Evolutionary conservation across 805 yeast genomes (phyloP).

Genomic region (Candida schatavii): DNA sequence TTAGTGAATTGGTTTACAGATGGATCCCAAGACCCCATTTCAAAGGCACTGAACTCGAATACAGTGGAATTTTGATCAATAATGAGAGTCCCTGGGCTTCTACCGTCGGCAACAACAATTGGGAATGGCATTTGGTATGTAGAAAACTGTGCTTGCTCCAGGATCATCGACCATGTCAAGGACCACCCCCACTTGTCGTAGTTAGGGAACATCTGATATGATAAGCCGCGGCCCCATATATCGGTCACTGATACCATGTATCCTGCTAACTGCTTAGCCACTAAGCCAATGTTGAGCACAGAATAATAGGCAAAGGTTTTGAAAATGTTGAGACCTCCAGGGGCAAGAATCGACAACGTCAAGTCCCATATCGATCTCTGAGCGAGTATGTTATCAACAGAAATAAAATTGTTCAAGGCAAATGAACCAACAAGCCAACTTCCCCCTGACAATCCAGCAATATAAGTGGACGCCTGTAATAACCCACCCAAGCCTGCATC

Average conservation of each 20-base stretch:
- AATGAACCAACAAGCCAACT: constrained; percentile 37
- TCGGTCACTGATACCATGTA: constrained; percentile 35
- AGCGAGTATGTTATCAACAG: constrained; percentile 28
- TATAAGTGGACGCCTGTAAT: constrained; percentile 36
- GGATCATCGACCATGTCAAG: constrained; percentile 30
- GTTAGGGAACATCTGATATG: constrained; percentile 27
- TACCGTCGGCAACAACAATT: constrained; percentile 48
- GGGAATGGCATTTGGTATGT: constrained; percentile 39
- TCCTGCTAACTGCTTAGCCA: constrained; percentile 30
- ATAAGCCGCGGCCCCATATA: constrained; percentile 38
- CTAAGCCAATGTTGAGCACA: constrained; percentile 20
- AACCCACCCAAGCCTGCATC: constrained; percentile 37
- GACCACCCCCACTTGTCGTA: constrained; percentile 22
- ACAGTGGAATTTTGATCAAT: constrained; percentile 66
- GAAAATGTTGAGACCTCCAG: constrained; percentile 61
- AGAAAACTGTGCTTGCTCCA: constrained; percentile 20
- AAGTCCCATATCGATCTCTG: constrained; percentile 61
- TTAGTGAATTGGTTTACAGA: constrained; percentile 29
- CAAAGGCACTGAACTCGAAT: constrained; percentile 37
- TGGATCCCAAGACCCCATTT: constrained; percentile 44
- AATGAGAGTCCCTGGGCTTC: constrained; percentile 58
- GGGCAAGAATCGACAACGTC: constrained; percentile 54
- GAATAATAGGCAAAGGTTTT: constrained; percentile 50
- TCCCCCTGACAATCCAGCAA: constrained; percentile 42
- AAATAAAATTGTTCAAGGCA: constrained; percentile 35